These are phyloP conservation scores for Grigorovia humatica DNA, from an alignment of 805 yeast genomes.

Conservation along the genomic window DNA sequence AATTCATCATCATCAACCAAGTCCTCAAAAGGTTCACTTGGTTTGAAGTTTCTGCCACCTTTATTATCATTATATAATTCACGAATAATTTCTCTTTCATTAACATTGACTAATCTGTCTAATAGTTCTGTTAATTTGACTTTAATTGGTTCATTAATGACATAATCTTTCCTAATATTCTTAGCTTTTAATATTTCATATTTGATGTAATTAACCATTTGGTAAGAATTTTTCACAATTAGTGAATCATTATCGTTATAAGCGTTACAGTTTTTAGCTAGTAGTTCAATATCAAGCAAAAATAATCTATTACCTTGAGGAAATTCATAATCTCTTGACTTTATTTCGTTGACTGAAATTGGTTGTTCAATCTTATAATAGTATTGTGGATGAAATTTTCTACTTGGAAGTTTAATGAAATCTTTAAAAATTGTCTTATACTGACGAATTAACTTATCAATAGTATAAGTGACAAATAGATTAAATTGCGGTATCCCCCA, in stretches of 20 bases:
- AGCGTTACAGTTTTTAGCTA: conserved; percentile 60
- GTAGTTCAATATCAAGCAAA: conserved; percentile 49
- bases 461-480: conserved; percentile 20
- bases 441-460: conserved; percentile 22
- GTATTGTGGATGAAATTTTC: conserved; percentile 71
- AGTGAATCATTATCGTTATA: conserved; percentile 60
- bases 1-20: conserved; percentile 59
- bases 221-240: conserved; percentile 56
- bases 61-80: conserved; percentile 8
- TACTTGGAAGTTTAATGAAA: conserved; percentile 64
- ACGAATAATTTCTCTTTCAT: conserved; percentile 17
- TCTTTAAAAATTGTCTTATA: conserved; percentile 31
- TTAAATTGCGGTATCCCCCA: conserved; percentile 29
- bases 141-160: conserved; percentile 20
- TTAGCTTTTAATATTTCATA: conserved; percentile 36
- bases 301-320: conserved; percentile 31
- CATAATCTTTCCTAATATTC: conserved; percentile 24
- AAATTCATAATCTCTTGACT: conserved; percentile 29
- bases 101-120: conserved; percentile 22
- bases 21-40: conserved; percentile 65
- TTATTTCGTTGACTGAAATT: conserved; percentile 59
- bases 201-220: conserved; percentile 46
- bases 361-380: conserved; percentile 56
- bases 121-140: conserved; percentile 11
- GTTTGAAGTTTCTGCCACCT: conserved; percentile 18